Evolutionary conservation across 129 eudicot genomes (phyloP), one percentile per base, ranked within the genome.

Genomic region (Scalesia atractyloides): DNA sequence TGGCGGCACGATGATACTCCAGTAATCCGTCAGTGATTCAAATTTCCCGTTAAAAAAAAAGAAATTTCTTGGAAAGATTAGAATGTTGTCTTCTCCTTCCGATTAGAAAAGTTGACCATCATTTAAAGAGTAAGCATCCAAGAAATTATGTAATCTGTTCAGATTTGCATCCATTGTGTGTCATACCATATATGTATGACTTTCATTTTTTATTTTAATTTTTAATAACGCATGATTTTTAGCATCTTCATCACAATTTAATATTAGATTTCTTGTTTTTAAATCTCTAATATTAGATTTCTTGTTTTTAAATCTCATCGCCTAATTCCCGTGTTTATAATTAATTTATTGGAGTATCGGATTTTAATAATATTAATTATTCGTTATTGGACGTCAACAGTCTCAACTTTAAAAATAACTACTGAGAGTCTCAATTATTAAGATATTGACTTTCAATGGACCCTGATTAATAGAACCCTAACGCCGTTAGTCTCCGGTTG

Each of bases 51-150:
- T n/a, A n/a, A n/a, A n/a, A n/a, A n/a, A n/a, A n/a, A n/a, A n/a
- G 52, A 54, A 10, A 16, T 22, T 72, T 57, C 68, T 41, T 37
- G 20, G 65, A 70, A 53, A 53, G 49, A 12, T 70, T 41, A 16
- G 14, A 19, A 39, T 56, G 0, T 54, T 70, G 75, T 18, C 7
- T 13, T 39, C 20, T 19, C 20, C 20, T 20, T 7, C 36, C 3
- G 1, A 0, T n/a, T 72, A 57, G 43, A 24, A 50, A 9, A 72
- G 19, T 53, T n/a, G 66, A 72, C 68, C 37, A 8, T n/a, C 5
- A 18, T 22, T 70, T 8, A 0, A 36, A 36, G 9, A 36, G 64
- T 70, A 52, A 70, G 36, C 50, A 36, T 34, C 37, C 22, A 36
- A 53, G 37, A 68, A 11, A 18, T 70, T 37, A 2, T 36, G 14